A percentile compares a stretch with the other conserved stretches of the same genome.
Conservation (phyloP, 208 protist species). For the Trypanosoma congolense region DNA sequence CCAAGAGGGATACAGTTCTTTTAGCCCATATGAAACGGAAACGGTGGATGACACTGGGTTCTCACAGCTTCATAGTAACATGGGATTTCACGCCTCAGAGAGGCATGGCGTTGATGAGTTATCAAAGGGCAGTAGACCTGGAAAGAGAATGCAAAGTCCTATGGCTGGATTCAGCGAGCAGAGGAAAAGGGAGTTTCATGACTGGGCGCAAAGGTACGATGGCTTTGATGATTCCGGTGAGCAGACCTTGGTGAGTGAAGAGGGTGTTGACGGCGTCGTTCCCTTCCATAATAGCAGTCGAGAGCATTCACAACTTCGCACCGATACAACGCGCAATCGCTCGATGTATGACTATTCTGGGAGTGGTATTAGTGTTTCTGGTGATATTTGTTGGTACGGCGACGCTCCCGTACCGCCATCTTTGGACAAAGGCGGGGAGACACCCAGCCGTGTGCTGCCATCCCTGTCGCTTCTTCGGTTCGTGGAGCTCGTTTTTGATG, state of each 20-base stretch:
- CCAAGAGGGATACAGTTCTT: not conserved
- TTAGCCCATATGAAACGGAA: not conserved
- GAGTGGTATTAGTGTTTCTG: not conserved
- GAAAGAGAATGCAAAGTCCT: not conserved
- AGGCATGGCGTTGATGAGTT: no score
- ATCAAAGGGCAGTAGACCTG: not conserved
- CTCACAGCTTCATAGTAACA: not conserved
- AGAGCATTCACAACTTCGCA: not conserved
- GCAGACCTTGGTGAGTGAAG: not conserved
- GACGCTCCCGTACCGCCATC: conserved; percentile 2
- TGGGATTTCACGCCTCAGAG: no score
- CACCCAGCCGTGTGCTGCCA: not conserved
- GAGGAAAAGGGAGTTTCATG: not conserved
- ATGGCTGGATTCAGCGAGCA: not conserved
- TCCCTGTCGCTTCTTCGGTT: conserved; percentile 14
- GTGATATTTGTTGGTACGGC: conserved; percentile 19
- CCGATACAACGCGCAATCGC: not conserved
- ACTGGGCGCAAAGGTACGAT: not conserved
- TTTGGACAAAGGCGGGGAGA: not conserved
- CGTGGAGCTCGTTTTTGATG: conserved; percentile 52
- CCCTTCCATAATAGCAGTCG: not conserved
- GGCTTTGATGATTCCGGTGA: not conserved
- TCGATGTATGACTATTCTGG: not conserved
- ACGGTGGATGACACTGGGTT: not conserved
- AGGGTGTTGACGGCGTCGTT: not conserved